phyloP scores from a whole-genome alignment of 2,329 filamentous ascomycete species.

The Cladosporium oxysporum region DNA sequence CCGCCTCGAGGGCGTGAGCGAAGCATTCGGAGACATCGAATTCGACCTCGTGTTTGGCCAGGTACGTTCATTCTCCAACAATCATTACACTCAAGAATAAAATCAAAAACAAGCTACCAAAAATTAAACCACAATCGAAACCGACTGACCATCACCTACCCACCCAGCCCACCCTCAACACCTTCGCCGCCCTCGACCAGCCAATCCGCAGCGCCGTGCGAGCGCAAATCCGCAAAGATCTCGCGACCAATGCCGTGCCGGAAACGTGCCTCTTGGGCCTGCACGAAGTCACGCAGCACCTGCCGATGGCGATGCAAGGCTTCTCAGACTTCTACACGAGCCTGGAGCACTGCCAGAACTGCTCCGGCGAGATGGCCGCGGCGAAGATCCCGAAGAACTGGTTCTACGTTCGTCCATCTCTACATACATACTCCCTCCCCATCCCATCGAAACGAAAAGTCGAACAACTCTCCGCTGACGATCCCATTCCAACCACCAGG shows the following conservation, averaged over 20 bases:
- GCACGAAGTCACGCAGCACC: slow-evolving; percentile 49
- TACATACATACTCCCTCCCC: too few species aligned
- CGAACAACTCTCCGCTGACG: too few species aligned
- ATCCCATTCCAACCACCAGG: neutral
- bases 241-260: slow-evolving; percentile 32
- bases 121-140: neutral
- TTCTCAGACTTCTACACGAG: slow-evolving; percentile 62
- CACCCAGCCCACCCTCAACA: slow-evolving; percentile 47
- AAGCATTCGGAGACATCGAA: neutral
- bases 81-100: neutral
- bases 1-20: neutral
- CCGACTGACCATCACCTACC: neutral
- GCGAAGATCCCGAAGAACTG: slow-evolving; percentile 30
- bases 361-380: slow-evolving; percentile 48
- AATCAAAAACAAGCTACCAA: neutral
- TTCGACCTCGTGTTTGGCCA: neutral
- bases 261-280: slow-evolving; percentile 39
- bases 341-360: slow-evolving; percentile 55
- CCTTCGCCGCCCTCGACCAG: slow-evolving; percentile 51
- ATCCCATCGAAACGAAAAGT: neutral
- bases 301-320: slow-evolving; percentile 58
- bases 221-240: slow-evolving; percentile 41
- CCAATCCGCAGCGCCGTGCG: slow-evolving; percentile 41
- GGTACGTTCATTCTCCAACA: neutral
- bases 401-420: slow-evolving; percentile 1